Evolutionary conservation across 805 yeast genomes (phyloP).

Genomic region (Candida succiphila): DNA sequence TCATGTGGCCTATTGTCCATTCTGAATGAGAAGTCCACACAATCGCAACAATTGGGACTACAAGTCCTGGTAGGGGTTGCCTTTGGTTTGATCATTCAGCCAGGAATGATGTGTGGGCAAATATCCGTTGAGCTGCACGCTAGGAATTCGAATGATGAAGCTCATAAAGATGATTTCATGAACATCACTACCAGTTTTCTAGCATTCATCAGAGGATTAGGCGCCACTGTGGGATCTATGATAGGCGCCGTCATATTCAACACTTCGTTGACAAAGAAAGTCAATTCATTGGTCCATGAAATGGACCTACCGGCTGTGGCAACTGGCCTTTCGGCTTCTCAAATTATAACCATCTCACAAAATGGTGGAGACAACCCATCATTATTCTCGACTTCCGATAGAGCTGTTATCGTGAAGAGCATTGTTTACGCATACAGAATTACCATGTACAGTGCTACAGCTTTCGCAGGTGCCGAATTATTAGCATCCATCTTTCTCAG

Average conservation of each 20-base stretch:
- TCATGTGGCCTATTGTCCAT: slow-evolving; percentile 36
- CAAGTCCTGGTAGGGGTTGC: slow-evolving; percentile 37
- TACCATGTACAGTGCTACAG: slow-evolving; percentile 11
- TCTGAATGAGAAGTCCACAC: slow-evolving; percentile 27
- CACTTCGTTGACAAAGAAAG: background rate
- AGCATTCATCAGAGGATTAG: slow-evolving; percentile 34
- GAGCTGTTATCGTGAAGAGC: slow-evolving; percentile 1
- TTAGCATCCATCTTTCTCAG: slow-evolving; percentile 6
- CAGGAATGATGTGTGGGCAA: slow-evolving; percentile 33
- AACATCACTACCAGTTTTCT: slow-evolving; percentile 38
- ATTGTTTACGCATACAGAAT: slow-evolving; percentile 9
- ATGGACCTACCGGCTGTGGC: background rate
- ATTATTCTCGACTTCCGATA: background rate
- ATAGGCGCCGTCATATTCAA: slow-evolving; percentile 31
- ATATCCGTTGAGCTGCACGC: slow-evolving; percentile 29
- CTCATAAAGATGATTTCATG: slow-evolving; percentile 30
- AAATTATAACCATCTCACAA: background rate
- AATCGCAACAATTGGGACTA: slow-evolving; percentile 30
- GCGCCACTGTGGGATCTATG: slow-evolving; percentile 37
- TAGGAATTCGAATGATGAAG: too few species aligned
- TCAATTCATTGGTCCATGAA: background rate
- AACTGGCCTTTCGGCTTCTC: background rate
- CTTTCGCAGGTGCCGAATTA: slow-evolving; percentile 9
- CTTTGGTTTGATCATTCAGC: slow-evolving; percentile 37
- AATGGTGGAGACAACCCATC: background rate